phyloP scores from a whole-genome alignment of 2,329 filamentous ascomycete genomes.

The Sodiomyces alkalinus region DNA sequence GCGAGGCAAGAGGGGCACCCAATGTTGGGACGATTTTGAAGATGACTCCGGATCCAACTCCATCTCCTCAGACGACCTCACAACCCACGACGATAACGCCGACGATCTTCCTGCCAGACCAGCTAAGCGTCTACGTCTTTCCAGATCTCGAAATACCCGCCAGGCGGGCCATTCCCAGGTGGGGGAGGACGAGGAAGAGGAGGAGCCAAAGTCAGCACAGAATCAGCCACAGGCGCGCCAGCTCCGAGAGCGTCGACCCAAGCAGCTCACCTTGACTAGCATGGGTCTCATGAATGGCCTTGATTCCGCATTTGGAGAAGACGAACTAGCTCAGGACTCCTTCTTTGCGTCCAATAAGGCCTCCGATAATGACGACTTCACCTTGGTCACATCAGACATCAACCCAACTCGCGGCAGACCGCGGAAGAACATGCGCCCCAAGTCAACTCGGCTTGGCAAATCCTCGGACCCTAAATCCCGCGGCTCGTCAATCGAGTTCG shows the following conservation, averaged over 20 bases:
- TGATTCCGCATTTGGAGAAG: constrained; percentile 3
- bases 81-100: constrained; percentile 2
- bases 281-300: constrained; percentile 11
- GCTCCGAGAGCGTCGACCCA: constrained; percentile 10
- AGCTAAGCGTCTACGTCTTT: constrained; percentile 3
- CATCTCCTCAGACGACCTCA: no score
- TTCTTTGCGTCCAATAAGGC: no score
- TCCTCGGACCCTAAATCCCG: constrained; percentile 11
- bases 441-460: constrained; percentile 8
- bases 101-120: neutral
- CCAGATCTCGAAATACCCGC: constrained; percentile 1
- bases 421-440: constrained; percentile 8
- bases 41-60: neutral
- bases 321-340: constrained; percentile 16
- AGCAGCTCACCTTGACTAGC: constrained; percentile 11
- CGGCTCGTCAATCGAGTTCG: constrained; percentile 37
- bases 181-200: constrained; percentile 3
- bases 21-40: constrained; percentile 2
- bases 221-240: constrained; percentile 2
- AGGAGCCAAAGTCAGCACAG: neutral
- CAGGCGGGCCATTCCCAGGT: neutral
- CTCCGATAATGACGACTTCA: constrained; percentile 15
- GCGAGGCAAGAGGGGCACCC: no score
- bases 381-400: constrained; percentile 22
- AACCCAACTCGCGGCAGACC: constrained; percentile 3